Evolutionary conservation across 2,329 filamentous ascomycete species (phyloP), one percentile per base, ranked within the genome.

Genomic region (Achaetomium macrosporum): DNA sequence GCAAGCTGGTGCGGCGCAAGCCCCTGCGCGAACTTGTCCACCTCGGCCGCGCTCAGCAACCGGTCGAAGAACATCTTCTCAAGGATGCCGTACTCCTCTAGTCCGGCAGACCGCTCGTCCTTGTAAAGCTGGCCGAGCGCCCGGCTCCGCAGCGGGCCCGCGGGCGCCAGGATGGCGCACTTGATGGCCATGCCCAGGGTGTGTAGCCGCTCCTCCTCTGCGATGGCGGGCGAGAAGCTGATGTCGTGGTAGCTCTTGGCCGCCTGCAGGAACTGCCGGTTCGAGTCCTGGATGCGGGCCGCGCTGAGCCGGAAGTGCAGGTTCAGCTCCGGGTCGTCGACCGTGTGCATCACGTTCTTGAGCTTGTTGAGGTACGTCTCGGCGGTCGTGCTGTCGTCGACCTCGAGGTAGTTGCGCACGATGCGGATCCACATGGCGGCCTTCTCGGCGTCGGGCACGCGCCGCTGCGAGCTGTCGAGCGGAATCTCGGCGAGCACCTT

Each of bases 21-120:
- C 47, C 84, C 85, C 61, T 87, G 76, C 0, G 91, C 87, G 65
- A 99, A 99, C 51, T 88, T 84, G 36, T 84, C 82, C 40, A 96
- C 90, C 71, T 99, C 93, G n/a, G 77, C 79, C 0, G 86, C 82
- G 0, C 82, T 81, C 45, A 99, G 77, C 3, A 99, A 76, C 6
- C 91, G 83, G 69, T 97, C 90, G 45, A 97, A 78, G 69, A 95
- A 96, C 82, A 99, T 97, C 76, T 97, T 97, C 74, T 97, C 93
- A 13, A 99, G 75, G 50, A 99, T 96, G 45, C 83, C 77, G 65
- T 87, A 92, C 71, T 97, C 89, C 31, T 85, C 81, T 2, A 93
- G 80, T 46, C 84, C 81, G 3, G 77, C 75, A 0, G 88, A 80
- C 30, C 93, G 82, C 60, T 97, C 93, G 69, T 99, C 93, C 70